A percentile compares a stretch with the other conserved stretches of the same genome.
Conservation (phyloP, 2,329 filamentous ascomycete genomes). For the Chaetomiaceae sp. region DNA sequence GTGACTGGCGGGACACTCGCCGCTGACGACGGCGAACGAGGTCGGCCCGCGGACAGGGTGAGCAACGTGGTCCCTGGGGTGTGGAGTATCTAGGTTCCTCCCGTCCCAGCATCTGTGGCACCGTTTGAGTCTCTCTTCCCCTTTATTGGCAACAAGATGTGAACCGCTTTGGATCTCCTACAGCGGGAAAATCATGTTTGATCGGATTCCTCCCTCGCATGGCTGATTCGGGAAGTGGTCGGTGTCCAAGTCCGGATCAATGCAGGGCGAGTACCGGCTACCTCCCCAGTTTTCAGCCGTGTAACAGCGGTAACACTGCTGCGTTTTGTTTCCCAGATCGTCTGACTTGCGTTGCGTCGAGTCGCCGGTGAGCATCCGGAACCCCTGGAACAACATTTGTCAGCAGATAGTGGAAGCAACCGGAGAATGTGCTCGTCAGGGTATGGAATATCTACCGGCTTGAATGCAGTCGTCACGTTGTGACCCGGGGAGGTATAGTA, state of each 20-base stretch:
- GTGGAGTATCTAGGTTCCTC: not conserved
- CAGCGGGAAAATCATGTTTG: slow-evolving; percentile 2
- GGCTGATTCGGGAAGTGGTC: not conserved
- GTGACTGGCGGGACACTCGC: not conserved
- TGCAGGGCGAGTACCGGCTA: not conserved
- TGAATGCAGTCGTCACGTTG: not conserved
- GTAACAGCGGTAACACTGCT: slow-evolving; percentile 4
- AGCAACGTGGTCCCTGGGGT: not conserved
- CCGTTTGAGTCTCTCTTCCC: not conserved
- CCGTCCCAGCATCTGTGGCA: not conserved
- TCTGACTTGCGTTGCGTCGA: slow-evolving; percentile 1
- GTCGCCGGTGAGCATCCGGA: slow-evolving; percentile 3
- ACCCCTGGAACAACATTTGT: not conserved
- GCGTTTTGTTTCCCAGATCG: not conserved
- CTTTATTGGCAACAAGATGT: too few species aligned
- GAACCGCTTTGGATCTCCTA: too few species aligned
- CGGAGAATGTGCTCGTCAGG: too few species aligned
- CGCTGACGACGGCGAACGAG: not conserved
- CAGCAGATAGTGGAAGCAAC: not conserved
- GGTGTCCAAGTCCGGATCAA: not conserved
- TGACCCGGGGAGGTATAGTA: not conserved
- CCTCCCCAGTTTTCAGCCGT: slow-evolving; percentile 3
- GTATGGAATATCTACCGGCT: too few species aligned
- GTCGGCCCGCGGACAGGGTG: not conserved
- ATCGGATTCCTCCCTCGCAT: not conserved